These are phyloP conservation scores for Rosa rugosa DNA, from an alignment of 306 rosid genomes.

Conservation along the genomic window DNA sequence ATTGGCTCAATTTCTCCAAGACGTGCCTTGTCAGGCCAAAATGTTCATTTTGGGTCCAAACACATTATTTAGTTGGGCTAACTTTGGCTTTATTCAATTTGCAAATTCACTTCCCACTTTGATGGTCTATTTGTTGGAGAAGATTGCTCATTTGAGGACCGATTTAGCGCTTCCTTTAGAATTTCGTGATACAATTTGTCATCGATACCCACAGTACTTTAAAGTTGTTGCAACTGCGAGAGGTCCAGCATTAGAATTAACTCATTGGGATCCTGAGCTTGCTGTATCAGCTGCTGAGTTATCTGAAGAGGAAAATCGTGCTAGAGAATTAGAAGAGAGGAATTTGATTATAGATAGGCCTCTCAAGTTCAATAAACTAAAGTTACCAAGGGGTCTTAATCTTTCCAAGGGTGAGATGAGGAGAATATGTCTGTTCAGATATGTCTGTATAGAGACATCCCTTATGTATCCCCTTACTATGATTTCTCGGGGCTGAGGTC, in stretches of 20 bases:
- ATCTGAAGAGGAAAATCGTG: conserved; percentile 63
- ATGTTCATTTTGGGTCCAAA: no score
- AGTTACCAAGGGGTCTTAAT: conserved; percentile 78
- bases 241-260: conserved; percentile 81
- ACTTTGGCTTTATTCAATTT: no score
- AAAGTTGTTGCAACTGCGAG: conserved; percentile 68
- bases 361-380: conserved; percentile 59
- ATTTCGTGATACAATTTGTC: conserved; percentile 83
- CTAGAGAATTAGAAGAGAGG: conserved; percentile 62
- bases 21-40: no score
- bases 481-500: conserved; percentile 67
- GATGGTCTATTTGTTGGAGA: conserved; percentile 48
- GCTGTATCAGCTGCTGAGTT: conserved; percentile 88
- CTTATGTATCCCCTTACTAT: conserved; percentile 74
- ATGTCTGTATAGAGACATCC: conserved; percentile 67
- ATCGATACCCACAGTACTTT: conserved; percentile 74
- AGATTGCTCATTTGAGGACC: conserved; percentile 63
- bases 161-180: conserved; percentile 80
- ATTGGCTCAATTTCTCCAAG: no score
- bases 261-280: conserved; percentile 91
- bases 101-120: no score
- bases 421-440: conserved; percentile 59
- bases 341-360: conserved; percentile 82
- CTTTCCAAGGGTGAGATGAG: conserved; percentile 81
- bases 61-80: no score